Conservation (phyloP, 192 early-diverging fungal species). For the Podila clonocystis region DNA sequence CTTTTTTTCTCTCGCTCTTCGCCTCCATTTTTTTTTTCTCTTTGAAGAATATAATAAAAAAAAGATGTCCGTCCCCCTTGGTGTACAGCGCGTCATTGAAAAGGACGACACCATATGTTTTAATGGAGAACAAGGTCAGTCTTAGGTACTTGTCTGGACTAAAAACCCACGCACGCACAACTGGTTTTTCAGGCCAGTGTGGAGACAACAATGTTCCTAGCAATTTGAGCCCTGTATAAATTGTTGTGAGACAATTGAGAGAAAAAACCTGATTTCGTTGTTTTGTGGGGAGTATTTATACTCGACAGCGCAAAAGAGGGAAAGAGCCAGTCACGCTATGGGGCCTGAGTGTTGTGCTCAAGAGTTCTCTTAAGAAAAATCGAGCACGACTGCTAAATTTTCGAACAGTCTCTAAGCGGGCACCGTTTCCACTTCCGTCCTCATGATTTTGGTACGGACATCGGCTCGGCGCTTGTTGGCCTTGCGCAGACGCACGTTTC, state of each 20-base stretch:
- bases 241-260: conserved; percentile 10
- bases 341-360: not conserved
- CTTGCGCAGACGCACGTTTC: conserved; percentile 42
- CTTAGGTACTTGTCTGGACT: conserved; percentile 14
- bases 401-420: conserved; percentile 17
- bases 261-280: not conserved
- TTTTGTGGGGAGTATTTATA: not conserved
- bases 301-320: not conserved
- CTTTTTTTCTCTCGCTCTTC: too few species aligned
- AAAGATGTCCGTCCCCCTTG: conserved; percentile 6
- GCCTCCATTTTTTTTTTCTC: conserved; percentile 1
- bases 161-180: conserved; percentile 2
- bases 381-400: not conserved
- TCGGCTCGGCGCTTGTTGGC: conserved; percentile 25
- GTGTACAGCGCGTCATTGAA: conserved; percentile 13
- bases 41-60: not conserved
- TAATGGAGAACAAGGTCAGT: conserved; percentile 5
- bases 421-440: conserved; percentile 42
- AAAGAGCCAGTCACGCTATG: not conserved
- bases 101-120: conserved; percentile 13
- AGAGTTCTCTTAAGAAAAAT: not conserved
- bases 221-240: conserved; percentile 10
- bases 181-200: conserved; percentile 9
- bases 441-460: conserved; percentile 38
- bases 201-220: not conserved